phyloP scores from a whole-genome alignment of 164 flowering plant species.

The Chloranthus sessilifolius region DNA sequence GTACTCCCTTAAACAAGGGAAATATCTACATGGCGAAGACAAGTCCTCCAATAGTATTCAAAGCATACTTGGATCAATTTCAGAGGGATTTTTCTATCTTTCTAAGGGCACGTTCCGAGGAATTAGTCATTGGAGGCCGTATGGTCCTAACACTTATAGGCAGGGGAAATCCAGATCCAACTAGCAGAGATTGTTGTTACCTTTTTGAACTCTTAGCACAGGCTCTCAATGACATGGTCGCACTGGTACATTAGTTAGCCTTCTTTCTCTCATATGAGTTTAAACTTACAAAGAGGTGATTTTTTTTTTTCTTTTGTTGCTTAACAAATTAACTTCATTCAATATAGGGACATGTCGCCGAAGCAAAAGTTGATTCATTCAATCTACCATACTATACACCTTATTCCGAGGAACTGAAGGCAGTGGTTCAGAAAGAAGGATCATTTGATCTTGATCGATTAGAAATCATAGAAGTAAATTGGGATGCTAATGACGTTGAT shows the following conservation, averaged over 20 bases:
- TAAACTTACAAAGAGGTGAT: neutral
- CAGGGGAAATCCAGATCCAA: conserved; percentile 18
- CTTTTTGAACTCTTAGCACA: conserved; percentile 27
- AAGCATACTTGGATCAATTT: conserved; percentile 21
- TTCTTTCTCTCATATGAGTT: neutral
- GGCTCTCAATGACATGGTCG: conserved; percentile 19
- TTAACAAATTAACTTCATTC: neutral
- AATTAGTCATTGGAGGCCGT: conserved; percentile 25
- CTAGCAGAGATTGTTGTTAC: conserved; percentile 15
- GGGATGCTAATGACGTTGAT: conserved; percentile 27
- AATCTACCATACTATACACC: conserved; percentile 50
- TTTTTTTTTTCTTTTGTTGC: neutral
- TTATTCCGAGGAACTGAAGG: conserved; percentile 29
- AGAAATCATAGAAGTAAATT: conserved; percentile 27
- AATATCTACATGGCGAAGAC: conserved; percentile 17
- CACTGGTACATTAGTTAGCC: conserved; percentile 12
- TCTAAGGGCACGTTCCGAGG: conserved; percentile 24
- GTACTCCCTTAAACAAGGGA: conserved; percentile 14
- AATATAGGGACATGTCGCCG: conserved; percentile 36
- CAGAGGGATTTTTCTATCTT: conserved; percentile 26
- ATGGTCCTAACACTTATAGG: conserved; percentile 29
- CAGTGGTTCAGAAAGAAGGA: conserved; percentile 36
- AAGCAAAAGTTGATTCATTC: conserved; percentile 40
- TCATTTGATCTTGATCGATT: conserved; percentile 32
- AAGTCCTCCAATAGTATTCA: conserved; percentile 13